phyloP scores from a whole-genome alignment of 768 basidiomycete species.

The Leucogyrophana mollusca region DNA sequence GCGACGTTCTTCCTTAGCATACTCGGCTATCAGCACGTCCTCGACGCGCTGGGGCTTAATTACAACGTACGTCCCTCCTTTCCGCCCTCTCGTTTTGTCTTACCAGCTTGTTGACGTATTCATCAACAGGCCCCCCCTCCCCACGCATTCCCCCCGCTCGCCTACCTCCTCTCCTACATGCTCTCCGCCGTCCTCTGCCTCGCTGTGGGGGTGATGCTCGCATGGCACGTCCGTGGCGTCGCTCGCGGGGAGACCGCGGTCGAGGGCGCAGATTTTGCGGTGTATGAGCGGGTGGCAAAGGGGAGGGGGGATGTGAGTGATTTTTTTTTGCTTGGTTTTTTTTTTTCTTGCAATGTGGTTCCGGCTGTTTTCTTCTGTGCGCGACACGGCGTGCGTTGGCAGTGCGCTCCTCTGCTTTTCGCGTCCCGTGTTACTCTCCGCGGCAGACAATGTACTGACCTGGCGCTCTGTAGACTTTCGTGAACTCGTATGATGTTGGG shows the following conservation, averaged over 20 bases:
- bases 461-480: slow-evolving; percentile 52
- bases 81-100: neutral
- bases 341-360: neutral
- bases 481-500: slow-evolving; percentile 93
- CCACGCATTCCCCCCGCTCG: slow-evolving; percentile 61
- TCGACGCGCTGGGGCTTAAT: slow-evolving; percentile 57
- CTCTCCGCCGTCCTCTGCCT: slow-evolving; percentile 73
- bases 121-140: too few relatives aligned
- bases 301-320: slow-evolving; percentile 62
- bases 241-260: slow-evolving; percentile 82
- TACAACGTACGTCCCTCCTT: slow-evolving; percentile 34
- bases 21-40: slow-evolving; percentile 62
- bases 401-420: too few relatives aligned
- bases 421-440: too few relatives aligned
- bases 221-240: slow-evolving; percentile 74
- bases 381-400: too few relatives aligned
- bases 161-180: slow-evolving; percentile 75
- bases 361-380: neutral
- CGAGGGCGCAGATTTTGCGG: slow-evolving; percentile 83
- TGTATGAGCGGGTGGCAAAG: slow-evolving; percentile 70
- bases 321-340: neutral
- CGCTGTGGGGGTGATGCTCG: slow-evolving; percentile 69
- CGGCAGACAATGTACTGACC: neutral
- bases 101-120: slow-evolving; percentile 1
- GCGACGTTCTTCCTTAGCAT: slow-evolving; percentile 58